Percentiles rank a stretch among this genome's conserved stretches.
These are phyloP conservation scores for Erythrobasidium yunnanense DNA, from an alignment of 768 basidiomycete genomes.

Conservation along the genomic window DNA sequence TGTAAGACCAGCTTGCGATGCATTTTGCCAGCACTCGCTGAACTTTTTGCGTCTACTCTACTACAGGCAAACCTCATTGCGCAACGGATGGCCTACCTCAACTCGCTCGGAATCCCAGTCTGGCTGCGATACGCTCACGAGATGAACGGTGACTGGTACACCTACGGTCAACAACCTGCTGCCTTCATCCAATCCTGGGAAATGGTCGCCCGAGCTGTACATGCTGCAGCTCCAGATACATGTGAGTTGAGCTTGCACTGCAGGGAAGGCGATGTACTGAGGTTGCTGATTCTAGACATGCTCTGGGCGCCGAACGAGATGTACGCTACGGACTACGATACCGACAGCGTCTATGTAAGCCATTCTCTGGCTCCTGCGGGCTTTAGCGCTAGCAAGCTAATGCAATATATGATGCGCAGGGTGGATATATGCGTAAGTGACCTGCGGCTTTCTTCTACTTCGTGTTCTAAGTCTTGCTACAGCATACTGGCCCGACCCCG, in stretches of 20 bases:
- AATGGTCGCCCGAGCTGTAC: constrained; percentile 21
- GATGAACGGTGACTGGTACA: constrained; percentile 14
- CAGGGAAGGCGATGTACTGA: not conserved
- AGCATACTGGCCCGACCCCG: constrained; percentile 26
- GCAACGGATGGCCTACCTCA: constrained; percentile 20
- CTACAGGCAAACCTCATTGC: constrained; percentile 18
- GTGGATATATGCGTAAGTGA: constrained; percentile 11
- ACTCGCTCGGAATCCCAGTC: constrained; percentile 21
- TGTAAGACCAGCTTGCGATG: no score
- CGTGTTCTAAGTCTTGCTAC: not conserved
- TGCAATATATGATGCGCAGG: not conserved
- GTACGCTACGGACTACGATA: not conserved
- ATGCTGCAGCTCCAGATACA: constrained; percentile 22
- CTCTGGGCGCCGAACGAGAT: constrained; percentile 24
- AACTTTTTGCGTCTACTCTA: no score
- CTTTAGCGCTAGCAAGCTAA: not conserved
- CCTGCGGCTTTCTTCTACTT: not conserved
- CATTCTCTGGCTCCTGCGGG: no score
- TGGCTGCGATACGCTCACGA: constrained; percentile 28
- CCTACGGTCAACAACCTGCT: constrained; percentile 26
- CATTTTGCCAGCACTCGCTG: no score
- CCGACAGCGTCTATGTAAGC: constrained; percentile 3
- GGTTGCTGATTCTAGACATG: constrained; percentile 9
- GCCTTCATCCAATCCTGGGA: constrained; percentile 24
- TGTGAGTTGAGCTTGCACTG: constrained; percentile 1